These are phyloP conservation scores for Ascosphaera apis DNA, from an alignment of 2,329 filamentous ascomycete genomes.

Conservation along the genomic window DNA sequence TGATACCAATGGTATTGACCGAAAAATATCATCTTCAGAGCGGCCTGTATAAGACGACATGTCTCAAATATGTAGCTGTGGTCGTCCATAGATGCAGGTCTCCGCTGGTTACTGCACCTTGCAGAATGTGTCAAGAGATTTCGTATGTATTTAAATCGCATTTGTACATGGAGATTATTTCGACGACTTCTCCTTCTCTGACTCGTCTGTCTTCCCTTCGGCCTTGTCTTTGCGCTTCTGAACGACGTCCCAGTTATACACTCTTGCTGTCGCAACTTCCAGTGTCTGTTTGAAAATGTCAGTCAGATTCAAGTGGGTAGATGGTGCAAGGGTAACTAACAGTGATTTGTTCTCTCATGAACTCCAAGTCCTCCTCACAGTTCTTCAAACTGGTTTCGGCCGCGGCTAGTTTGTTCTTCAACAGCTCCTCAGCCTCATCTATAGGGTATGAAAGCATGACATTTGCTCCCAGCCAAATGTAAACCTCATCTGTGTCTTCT, in stretches of 20 bases:
- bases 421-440: conserved; percentile 57
- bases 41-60: too few species aligned
- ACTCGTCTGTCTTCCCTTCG: conserved; percentile 24
- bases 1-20: too few species aligned
- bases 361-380: conserved; percentile 91
- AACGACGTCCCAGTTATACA: conserved; percentile 99
- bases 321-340: conserved; percentile 27
- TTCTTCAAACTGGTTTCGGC: conserved; percentile 63
- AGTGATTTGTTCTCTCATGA: conserved; percentile 87
- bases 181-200: conserved; percentile 16
- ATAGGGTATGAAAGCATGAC: conserved; percentile 94
- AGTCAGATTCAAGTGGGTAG: neutral
- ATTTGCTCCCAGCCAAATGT: conserved; percentile 94
- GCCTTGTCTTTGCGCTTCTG: conserved; percentile 79
- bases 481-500: conserved; percentile 57
- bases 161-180: neutral
- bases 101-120: too few species aligned
- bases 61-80: too few species aligned
- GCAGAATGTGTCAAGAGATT: too few species aligned
- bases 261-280: conserved; percentile 83
- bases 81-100: too few species aligned
- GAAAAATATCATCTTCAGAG: too few species aligned
- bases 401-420: conserved; percentile 52
- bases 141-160: too few species aligned
- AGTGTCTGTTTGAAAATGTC: conserved; percentile 41